Conservation (phyloP, 179 eudicot genomes). For the Nepenthes alata region DNA sequence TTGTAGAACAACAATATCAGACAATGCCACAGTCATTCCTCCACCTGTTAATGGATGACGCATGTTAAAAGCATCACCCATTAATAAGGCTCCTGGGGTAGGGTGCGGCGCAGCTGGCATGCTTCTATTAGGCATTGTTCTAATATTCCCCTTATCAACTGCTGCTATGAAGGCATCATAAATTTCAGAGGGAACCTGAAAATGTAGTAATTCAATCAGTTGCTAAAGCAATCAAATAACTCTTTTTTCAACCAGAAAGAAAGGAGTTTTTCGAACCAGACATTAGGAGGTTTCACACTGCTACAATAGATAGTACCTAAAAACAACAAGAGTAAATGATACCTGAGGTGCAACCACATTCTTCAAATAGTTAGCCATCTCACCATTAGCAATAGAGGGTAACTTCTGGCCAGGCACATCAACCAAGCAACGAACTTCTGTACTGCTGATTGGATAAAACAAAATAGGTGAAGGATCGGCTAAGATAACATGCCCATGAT, state of each 20-base stretch:
- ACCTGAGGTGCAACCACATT: conserved; percentile 67
- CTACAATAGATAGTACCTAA: not conserved
- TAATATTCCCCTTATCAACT: conserved; percentile 48
- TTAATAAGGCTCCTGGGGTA: conserved; percentile 59
- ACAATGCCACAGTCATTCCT: conserved; percentile 79
- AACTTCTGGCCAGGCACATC: conserved; percentile 74
- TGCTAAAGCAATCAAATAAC: no score
- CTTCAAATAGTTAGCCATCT: conserved; percentile 56
- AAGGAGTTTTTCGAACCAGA: not conserved
- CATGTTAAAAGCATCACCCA: conserved; percentile 89
- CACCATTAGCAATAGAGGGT: conserved; percentile 57
- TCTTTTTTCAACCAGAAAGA: not conserved
- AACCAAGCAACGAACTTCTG: conserved; percentile 64
- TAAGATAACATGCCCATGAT: conserved; percentile 64
- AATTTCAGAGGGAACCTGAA: conserved; percentile 58
- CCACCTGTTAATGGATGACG: conserved; percentile 87
- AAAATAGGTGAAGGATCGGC: conserved; percentile 60
- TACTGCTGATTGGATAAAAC: conserved; percentile 56
- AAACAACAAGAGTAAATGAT: conserved; percentile 1
- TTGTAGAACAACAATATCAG: conserved; percentile 50
- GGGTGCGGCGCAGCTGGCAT: conserved; percentile 63
- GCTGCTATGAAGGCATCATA: conserved; percentile 49
- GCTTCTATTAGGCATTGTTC: conserved; percentile 67
- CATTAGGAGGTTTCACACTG: no score
- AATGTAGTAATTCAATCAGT: not conserved